Conservation (phyloP, 495 filamentous ascomycete species). For the Trichoderma reesei region DNA sequence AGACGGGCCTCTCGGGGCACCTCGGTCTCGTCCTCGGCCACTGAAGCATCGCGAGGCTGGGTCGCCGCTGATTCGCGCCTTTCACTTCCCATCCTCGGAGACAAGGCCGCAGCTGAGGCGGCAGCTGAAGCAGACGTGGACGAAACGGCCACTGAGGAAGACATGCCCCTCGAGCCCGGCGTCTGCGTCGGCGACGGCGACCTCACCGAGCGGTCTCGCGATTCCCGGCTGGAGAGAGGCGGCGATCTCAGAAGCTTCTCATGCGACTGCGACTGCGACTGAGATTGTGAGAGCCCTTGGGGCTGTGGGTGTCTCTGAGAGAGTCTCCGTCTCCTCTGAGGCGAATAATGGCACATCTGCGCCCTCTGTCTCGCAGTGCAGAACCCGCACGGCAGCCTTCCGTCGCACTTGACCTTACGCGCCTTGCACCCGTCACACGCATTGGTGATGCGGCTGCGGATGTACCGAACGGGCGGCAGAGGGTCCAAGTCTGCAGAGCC, state of each 20-base stretch:
- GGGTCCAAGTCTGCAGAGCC: neutral
- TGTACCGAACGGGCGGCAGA: slow-evolving; percentile 12
- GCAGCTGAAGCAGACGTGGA: neutral
- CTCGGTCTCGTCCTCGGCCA: slow-evolving; percentile 31
- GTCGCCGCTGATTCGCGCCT: neutral
- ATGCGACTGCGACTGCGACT: neutral
- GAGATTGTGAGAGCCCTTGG: too few species aligned
- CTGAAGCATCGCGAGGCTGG: slow-evolving; percentile 1
- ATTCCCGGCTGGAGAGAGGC: slow-evolving; percentile 3
- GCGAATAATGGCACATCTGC: slow-evolving; percentile 21
- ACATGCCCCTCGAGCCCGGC: neutral
- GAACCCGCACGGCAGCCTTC: slow-evolving; percentile 26
- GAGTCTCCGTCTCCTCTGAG: slow-evolving; percentile 15
- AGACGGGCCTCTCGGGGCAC: slow-evolving; percentile 42
- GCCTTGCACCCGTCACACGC: slow-evolving; percentile 38
- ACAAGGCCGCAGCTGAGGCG: neutral
- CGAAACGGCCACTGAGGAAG: neutral
- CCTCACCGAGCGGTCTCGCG: neutral
- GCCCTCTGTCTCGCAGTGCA: slow-evolving; percentile 21
- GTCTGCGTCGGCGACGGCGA: neutral
- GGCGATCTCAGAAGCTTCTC: slow-evolving; percentile 3
- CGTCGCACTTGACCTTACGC: slow-evolving; percentile 35
- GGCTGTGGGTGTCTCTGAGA: neutral
- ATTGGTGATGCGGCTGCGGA: slow-evolving; percentile 29
- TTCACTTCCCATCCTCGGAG: neutral